These are phyloP conservation scores for Cercospora sojina DNA, from an alignment of 2,329 filamentous ascomycete species.

Conservation along the genomic window DNA sequence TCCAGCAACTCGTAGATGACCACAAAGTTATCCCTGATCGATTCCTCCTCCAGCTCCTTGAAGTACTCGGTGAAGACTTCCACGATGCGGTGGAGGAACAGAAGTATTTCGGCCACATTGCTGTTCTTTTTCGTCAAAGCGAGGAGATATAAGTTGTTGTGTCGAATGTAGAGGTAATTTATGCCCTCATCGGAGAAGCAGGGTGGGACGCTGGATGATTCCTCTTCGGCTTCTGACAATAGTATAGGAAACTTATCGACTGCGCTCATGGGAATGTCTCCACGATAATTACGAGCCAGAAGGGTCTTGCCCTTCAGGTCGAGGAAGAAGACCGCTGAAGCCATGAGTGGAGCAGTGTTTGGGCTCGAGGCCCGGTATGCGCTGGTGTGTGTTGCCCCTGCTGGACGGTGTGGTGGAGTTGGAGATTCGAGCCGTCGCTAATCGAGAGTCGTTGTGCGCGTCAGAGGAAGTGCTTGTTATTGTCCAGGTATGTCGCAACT, in stretches of 20 bases:
- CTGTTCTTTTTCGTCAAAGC: conserved; percentile 98
- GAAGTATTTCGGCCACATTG: conserved; percentile 95
- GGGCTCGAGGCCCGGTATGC: conserved; percentile 21
- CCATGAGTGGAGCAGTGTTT: conserved; percentile 61
- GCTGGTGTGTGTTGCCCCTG: neutral
- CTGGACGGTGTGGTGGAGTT: neutral
- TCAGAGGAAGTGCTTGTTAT: neutral
- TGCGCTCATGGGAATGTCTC: conserved; percentile 98
- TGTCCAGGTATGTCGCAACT: neutral
- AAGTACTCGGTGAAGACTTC: conserved; percentile 99
- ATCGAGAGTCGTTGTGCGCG: neutral
- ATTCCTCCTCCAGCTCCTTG: conserved; percentile 97
- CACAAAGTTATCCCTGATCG: conserved; percentile 98
- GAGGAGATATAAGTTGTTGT: conserved; percentile 98
- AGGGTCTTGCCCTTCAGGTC: conserved; percentile 99
- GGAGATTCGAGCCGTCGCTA: neutral
- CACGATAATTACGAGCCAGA: conserved; percentile 94
- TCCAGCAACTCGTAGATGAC: conserved; percentile 98
- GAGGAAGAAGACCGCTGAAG: conserved; percentile 96
- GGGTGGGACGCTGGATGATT: conserved; percentile 92
- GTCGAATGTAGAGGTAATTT: conserved; percentile 99
- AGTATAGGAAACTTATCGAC: conserved; percentile 97
- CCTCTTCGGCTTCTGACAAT: conserved; percentile 97
- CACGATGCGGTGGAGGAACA: conserved; percentile 97
- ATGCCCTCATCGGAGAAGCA: conserved; percentile 99